Evolutionary conservation across 2,329 filamentous ascomycete genomes (phyloP).

Genomic region (Alternaria triticina): DNA sequence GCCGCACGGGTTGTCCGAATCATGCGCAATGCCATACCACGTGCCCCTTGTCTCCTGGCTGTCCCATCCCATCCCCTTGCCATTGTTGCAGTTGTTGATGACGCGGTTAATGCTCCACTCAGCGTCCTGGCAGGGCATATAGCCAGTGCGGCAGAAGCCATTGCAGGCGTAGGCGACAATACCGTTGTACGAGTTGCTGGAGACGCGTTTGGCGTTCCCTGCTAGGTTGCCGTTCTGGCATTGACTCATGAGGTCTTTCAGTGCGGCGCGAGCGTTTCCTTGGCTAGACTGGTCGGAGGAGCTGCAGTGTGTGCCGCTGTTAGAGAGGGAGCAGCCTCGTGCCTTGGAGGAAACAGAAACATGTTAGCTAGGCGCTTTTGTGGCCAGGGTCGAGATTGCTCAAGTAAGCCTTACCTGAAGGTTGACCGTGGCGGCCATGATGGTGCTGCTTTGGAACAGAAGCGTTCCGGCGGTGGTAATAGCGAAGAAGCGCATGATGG

Average conservation of each 20-base stretch:
- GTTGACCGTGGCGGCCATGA: neutral
- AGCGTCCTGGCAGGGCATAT: neutral
- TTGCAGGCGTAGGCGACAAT: neutral
- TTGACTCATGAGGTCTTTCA: neutral
- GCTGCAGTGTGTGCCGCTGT: neutral
- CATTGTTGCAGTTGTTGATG: neutral
- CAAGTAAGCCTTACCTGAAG: neutral
- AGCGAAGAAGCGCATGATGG: neutral
- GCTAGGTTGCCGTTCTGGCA: neutral
- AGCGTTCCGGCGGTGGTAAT: neutral
- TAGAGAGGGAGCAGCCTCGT: neutral
- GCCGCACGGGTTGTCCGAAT: neutral
- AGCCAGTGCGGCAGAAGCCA: neutral
- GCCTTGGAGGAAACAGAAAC: neutral
- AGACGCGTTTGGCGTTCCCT: neutral
- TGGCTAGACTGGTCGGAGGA: neutral
- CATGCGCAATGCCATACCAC: neutral
- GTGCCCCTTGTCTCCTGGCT: neutral
- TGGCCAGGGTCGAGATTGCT: accelerated
- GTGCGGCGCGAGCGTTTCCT: neutral
- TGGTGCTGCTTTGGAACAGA: neutral
- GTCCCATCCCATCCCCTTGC: neutral
- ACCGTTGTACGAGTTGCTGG: neutral
- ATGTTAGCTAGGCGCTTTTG: neutral
- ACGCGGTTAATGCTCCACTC: neutral